Evolutionary conservation across 2,329 filamentous ascomycete genomes (phyloP), one percentile per base, ranked within the genome.

Genomic region (Aspergillus neotritici): DNA sequence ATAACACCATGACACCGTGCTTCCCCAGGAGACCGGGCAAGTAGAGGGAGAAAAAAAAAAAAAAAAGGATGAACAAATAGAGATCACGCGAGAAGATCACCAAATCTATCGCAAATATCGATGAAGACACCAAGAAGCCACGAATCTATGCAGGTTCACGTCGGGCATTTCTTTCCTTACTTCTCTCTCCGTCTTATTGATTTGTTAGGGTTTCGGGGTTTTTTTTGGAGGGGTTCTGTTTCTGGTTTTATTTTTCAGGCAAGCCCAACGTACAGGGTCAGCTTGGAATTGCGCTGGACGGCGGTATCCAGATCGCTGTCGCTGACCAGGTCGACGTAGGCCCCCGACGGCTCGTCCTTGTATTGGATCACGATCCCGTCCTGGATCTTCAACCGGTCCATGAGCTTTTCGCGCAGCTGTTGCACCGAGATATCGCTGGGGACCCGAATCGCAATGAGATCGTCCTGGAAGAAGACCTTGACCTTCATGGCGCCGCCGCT

Each of bases 381-480:
- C 8, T 79, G 74, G 39, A 94, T 77, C 70, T 89, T 89, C 52
- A 94, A 77, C 34, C 93, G 79, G 55, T 96, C 88, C 38, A 81
- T 78, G 47, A 97, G 82, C 68, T 93, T 94, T 53, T 89, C 84
- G 55, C 84, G 84, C 7, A 98, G 76, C 48, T 88, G 84, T 41
- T 79, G 74, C 65, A 84, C 93, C 41, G 78, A 78, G 56, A 94
- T 88, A 42, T 94, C 86, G 1, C 78, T 78, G 0, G 91, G 85
- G 43, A 97, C 87, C 29, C 90, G 83, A 57, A 98, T 89, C 34
- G 93, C 86, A 53, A 96, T 91, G 44, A 94, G 80, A 54, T 96
- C 91, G 48, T 90, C 85, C 52, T 91, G 86, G 71, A 88, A 96
- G 71, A 87, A 93, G 41, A 96, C 84, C 70, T 97, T 97, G 63